Conservation (phyloP, 169 alveolate genomes). For the Plasmodium fragile region DNA sequence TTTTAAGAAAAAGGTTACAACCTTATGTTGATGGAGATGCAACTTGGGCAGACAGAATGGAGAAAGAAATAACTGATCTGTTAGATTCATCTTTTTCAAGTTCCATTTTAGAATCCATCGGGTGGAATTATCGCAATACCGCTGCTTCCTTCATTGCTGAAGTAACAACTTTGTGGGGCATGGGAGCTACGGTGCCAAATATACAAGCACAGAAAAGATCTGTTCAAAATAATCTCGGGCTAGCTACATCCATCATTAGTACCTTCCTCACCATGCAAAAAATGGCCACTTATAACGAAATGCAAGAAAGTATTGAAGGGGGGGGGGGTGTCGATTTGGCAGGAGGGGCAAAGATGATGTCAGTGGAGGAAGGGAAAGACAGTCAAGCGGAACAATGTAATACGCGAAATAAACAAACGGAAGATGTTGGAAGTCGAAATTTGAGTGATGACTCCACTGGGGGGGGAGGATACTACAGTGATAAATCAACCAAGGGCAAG, state of each 20-base stretch:
- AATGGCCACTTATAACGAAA: conserved; percentile 7
- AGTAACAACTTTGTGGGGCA: conserved; percentile 83
- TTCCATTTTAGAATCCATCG: conserved; percentile 82
- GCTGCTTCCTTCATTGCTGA: conserved; percentile 82
- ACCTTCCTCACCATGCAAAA: conserved; percentile 36
- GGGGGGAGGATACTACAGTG: not conserved
- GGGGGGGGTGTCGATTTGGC: not conserved
- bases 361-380: not conserved
- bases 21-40: conserved; percentile 58
- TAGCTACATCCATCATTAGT: conserved; percentile 24
- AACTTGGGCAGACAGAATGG: conserved; percentile 55
- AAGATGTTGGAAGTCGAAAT: not conserved
- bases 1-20: conserved; percentile 75
- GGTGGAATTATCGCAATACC: conserved; percentile 85
- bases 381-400: not conserved
- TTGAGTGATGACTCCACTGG: not conserved
- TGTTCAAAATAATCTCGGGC: conserved; percentile 22
- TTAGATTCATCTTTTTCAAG: conserved; percentile 79
- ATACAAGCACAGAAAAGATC: conserved; percentile 81
- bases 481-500: not conserved
- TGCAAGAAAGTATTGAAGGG: not conserved
- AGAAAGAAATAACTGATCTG: conserved; percentile 27
- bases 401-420: too few species aligned
- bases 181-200: conserved; percentile 82
- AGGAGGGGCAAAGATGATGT: not conserved